phyloP scores from a whole-genome alignment of 2,329 filamentous ascomycete genomes.

The Diplodia intermedia region DNA sequence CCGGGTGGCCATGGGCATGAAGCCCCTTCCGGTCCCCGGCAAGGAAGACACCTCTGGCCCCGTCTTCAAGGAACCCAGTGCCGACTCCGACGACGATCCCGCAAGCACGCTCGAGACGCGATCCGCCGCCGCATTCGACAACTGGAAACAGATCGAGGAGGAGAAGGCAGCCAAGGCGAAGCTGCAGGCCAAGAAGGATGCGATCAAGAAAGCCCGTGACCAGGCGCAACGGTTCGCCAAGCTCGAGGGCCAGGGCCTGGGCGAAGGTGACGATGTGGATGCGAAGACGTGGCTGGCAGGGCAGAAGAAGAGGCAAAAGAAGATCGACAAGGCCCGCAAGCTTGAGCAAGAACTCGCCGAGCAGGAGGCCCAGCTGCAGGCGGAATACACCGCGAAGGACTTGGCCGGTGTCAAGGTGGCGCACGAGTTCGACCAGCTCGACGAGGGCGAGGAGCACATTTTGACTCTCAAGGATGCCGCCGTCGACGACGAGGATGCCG shows the following conservation, averaged over 20 bases:
- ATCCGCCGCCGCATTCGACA: slow-evolving; percentile 74
- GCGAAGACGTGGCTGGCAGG: slow-evolving; percentile 86
- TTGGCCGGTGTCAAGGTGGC: slow-evolving; percentile 90
- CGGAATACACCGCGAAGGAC: slow-evolving; percentile 83
- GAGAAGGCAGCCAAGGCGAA: slow-evolving; percentile 75
- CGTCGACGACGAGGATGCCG: slow-evolving; percentile 81
- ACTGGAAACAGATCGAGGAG: slow-evolving; percentile 73
- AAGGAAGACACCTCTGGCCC: slow-evolving; percentile 60
- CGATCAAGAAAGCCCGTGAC: slow-evolving; percentile 87
- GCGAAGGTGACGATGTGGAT: slow-evolving; percentile 75
- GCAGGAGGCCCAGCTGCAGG: slow-evolving; percentile 67
- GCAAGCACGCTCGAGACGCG: slow-evolving; percentile 85
- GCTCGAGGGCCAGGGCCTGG: slow-evolving; percentile 83
- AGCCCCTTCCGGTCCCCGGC: slow-evolving; percentile 84
- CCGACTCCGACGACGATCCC: slow-evolving; percentile 68
- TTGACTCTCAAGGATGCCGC: slow-evolving; percentile 93
- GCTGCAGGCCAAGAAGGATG: slow-evolving; percentile 80
- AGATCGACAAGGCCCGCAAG: slow-evolving; percentile 76
- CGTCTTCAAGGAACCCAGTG: slow-evolving; percentile 60
- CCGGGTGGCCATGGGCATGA: slow-evolving; percentile 85
- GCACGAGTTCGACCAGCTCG: slow-evolving; percentile 82
- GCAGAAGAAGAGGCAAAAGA: slow-evolving; percentile 93
- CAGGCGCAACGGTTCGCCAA: slow-evolving; percentile 76
- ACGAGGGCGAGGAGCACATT: slow-evolving; percentile 83
- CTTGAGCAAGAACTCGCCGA: slow-evolving; percentile 79